A percentile compares a stretch with the other conserved stretches of the same genome.
phyloP scores from a whole-genome alignment of 2,329 filamentous ascomycete species.

The Aspergillus cejpii region DNA sequence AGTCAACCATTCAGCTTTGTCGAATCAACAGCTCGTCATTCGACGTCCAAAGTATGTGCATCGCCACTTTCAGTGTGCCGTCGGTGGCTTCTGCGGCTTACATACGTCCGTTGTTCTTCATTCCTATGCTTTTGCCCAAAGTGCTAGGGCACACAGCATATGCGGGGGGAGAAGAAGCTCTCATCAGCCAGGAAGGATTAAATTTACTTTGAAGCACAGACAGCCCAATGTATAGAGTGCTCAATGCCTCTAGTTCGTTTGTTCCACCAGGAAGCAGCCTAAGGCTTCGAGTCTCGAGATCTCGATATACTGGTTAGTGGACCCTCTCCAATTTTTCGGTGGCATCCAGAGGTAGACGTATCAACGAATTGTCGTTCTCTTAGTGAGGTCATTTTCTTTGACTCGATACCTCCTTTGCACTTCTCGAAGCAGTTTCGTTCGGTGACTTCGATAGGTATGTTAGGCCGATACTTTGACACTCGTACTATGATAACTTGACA shows the following conservation, averaged over 20 bases:
- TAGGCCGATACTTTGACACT: background rate
- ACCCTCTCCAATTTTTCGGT: background rate
- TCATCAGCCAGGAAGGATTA: no score
- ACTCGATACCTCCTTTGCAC: slow-evolving; percentile 2
- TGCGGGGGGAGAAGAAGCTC: no score
- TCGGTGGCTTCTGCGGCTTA: no score
- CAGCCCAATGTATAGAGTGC: background rate
- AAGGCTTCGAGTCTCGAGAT: background rate
- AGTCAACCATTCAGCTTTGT: background rate
- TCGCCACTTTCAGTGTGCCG: background rate
- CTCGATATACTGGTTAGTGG: background rate
- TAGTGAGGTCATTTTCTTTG: slow-evolving; percentile 14
- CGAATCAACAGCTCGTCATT: background rate
- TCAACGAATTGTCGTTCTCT: background rate
- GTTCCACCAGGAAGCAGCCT: background rate
- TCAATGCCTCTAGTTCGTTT: background rate
- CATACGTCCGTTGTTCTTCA: no score
- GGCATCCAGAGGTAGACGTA: background rate
- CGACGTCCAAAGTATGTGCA: background rate
- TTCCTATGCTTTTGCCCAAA: no score
- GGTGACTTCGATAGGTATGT: background rate
- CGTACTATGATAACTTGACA: background rate
- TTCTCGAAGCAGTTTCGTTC: background rate
- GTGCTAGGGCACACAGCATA: no score
- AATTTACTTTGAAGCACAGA: background rate